A percentile compares a stretch with the other conserved stretches of the same genome.
Conservation (phyloP, 306 rosid species). For the Acacia melanoxylon region DNA sequence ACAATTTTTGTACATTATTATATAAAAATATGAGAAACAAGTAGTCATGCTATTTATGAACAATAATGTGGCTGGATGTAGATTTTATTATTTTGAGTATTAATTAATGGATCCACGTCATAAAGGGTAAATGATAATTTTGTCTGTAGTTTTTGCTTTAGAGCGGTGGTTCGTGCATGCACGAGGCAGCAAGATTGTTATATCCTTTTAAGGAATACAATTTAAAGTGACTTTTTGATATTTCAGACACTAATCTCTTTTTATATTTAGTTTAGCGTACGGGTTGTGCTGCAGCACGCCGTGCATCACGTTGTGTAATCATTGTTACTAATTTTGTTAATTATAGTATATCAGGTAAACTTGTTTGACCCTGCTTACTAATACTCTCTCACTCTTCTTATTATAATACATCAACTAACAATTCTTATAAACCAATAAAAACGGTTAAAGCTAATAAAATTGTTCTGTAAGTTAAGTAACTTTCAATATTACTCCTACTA, state of each 20-base stretch:
- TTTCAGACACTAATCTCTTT: slow-evolving; percentile 22
- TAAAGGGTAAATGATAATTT: slow-evolving; percentile 19
- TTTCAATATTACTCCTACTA: too few species aligned
- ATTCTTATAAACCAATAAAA: too few species aligned
- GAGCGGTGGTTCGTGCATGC: not conserved
- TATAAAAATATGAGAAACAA: not conserved
- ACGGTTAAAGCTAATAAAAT: too few species aligned
- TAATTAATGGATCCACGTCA: not conserved
- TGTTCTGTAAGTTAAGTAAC: too few species aligned
- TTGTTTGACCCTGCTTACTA: not conserved
- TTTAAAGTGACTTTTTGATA: slow-evolving; percentile 30
- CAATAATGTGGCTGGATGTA: not conserved
- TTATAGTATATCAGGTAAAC: not conserved
- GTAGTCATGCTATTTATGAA: not conserved
- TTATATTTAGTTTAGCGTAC: slow-evolving; percentile 15
- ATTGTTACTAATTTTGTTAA: not conserved
- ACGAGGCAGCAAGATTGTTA: slow-evolving; percentile 32
- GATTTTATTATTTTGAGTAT: not conserved
- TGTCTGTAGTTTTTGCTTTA: slow-evolving; percentile 20
- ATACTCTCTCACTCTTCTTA: too few species aligned
- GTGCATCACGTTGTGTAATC: not conserved
- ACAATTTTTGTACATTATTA: not conserved
- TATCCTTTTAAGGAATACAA: slow-evolving; percentile 29
- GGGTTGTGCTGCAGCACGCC: not conserved
- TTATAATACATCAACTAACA: too few species aligned